A percentile compares a stretch with the other conserved stretches of the same genome.
phyloP scores from a whole-genome alignment of 1,284 basidiomycete species.

The Marasmius sp. region DNA sequence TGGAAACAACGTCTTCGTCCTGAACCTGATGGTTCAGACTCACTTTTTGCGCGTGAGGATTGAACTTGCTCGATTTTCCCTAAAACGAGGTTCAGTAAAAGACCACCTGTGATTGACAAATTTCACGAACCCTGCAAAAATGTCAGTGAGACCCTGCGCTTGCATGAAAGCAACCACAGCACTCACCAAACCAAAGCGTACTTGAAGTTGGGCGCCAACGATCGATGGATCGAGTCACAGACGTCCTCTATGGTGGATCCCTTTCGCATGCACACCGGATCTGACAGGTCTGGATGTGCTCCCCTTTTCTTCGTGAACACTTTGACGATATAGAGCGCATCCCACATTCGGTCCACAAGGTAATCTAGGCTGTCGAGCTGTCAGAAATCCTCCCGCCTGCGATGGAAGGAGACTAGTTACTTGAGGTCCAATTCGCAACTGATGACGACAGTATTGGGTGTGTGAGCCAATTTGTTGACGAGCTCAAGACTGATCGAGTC shows the following conservation, averaged over 20 bases:
- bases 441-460: conserved; percentile 90
- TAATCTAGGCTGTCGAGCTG: conserved; percentile 71
- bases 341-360: conserved; percentile 90
- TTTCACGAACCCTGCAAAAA: conserved; percentile 25
- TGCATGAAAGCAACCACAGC: not conserved
- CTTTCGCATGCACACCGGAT: conserved; percentile 91
- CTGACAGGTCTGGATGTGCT: conserved; percentile 86
- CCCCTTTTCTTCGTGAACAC: conserved; percentile 97
- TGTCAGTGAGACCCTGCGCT: conserved; percentile 3
- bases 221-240: conserved; percentile 90
- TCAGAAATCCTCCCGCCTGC: not conserved
- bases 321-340: conserved; percentile 82
- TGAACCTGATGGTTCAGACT: conserved; percentile 86
- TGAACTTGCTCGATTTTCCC: conserved; percentile 88
- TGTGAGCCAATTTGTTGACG: conserved; percentile 84
- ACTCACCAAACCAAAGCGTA: conserved; percentile 89
- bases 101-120: conserved; percentile 10
- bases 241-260: conserved; percentile 95
- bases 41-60: conserved; percentile 92
- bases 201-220: conserved; percentile 87
- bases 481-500: conserved; percentile 90
- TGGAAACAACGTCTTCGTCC: conserved; percentile 93
- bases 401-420: conserved; percentile 42
- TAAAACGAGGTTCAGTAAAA: conserved; percentile 16
- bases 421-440: conserved; percentile 92